phyloP scores from a whole-genome alignment of 73 alveolate species.

The Paramecium primaurelia region DNA sequence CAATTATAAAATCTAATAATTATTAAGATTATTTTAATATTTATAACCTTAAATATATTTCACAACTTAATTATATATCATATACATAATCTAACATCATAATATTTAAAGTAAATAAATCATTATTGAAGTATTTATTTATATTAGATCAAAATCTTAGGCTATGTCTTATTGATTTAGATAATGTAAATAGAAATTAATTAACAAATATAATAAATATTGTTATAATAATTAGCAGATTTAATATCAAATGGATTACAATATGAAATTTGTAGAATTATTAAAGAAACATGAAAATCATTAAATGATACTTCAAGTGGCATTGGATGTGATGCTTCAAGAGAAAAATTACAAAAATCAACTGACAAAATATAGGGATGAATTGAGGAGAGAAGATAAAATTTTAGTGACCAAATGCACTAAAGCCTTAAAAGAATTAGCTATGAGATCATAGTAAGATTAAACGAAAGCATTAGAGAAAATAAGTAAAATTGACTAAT shows the following conservation, averaged over 20 bases:
- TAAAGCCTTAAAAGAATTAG: slow-evolving; percentile 5
- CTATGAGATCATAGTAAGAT: background rate
- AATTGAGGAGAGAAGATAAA: slow-evolving; percentile 30
- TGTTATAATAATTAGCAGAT: background rate
- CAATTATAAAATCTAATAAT: background rate
- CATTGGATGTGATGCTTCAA: slow-evolving; percentile 25
- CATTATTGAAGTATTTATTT: too few species aligned
- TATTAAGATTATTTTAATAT: background rate
- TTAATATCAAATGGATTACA: slow-evolving; percentile 32
- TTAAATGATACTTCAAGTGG: background rate
- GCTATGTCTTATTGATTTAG: background rate
- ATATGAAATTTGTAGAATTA: background rate
- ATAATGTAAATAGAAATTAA: background rate
- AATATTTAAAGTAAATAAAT: too few species aligned
- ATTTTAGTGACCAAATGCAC: slow-evolving; percentile 21
- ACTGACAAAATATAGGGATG: slow-evolving; percentile 21
- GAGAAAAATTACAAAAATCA: slow-evolving; percentile 27
- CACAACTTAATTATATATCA: background rate
- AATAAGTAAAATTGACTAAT: background rate
- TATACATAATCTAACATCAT: too few species aligned
- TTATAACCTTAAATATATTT: background rate
- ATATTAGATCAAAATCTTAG: too few species aligned
- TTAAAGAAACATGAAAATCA: slow-evolving; percentile 8
- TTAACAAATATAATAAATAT: background rate
- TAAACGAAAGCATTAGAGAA: background rate